Base-by-base conservation (phyloP, 2,329 filamentous ascomycete species). In the Pestalotiopsis sp. region DNA sequence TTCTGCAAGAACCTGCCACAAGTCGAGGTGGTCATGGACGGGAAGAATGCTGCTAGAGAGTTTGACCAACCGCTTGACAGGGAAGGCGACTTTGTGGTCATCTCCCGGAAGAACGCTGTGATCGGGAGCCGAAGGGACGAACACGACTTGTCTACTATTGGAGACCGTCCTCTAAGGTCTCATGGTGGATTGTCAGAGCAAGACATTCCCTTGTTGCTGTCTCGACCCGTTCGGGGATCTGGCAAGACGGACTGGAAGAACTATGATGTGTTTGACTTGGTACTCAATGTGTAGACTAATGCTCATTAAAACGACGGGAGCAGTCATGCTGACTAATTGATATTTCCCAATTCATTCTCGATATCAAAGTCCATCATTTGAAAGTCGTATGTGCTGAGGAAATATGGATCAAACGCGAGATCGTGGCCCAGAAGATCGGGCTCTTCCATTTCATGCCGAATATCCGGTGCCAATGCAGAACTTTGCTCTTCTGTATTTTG, bases 141-240 rank as follows among this genome's bases (percentile, higher is more conserved):
- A 62, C 80, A 82, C 62, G 78, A 81, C 67, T 63, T 82, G 56
- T 76, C 74, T 0, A 72, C 74, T 3, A 70, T 83, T 2, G 70
- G 70, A 6, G 78, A 74, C 7, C 78, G 80, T 72, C 74, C 77
- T 12, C 72, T 83, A 38, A 76, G 81, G 17, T 83, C 81, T 1
- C 81, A 83, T 67, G 81, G 81, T 2, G 81, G 82, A 1, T 61
- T 83, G 17, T 80, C 79, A 3, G 81, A 83, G 70, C 80, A 81
- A 70, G 69, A 74, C 3, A 74, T 83, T 17, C 81, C 81, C 17
- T n/a, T 52, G 6, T 9, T 52, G 9, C 45, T 52, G 14, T 52
- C 5, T 23, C n/a, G 45, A n/a, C 45, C n/a, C 17, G 17, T 52
- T 3, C 9, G 2, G 20, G 17, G 6, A 9, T 17, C 17, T 9